Evolutionary conservation across 805 yeast genomes (phyloP).

Genomic region (Wickerhamomyces canadensis): DNA sequence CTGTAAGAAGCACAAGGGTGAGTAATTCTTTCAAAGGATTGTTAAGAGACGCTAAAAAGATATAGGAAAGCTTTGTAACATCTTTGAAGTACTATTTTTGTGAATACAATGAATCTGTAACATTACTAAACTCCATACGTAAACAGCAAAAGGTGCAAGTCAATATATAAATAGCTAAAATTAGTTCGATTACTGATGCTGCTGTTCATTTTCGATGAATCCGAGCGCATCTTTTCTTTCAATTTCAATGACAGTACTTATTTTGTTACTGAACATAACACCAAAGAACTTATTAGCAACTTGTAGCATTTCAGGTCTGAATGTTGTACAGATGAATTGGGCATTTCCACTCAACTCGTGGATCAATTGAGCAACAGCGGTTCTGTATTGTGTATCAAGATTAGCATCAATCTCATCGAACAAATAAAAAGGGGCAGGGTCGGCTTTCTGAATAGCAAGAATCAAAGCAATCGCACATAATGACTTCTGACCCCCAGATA

Average conservation of each 20-base stretch:
- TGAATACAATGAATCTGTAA: too few relatives aligned
- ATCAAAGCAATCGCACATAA: slow-evolving; percentile 94
- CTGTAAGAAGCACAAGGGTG: slow-evolving; percentile 20
- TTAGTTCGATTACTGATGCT: slow-evolving; percentile 17
- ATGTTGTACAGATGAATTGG: slow-evolving; percentile 95
- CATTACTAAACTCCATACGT: too few relatives aligned
- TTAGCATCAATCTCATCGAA: slow-evolving; percentile 98
- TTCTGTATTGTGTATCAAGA: slow-evolving; percentile 85
- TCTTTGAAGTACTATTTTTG: too few relatives aligned
- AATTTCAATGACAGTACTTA: slow-evolving; percentile 72
- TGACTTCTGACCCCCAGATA: slow-evolving; percentile 96
- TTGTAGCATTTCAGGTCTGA: slow-evolving; percentile 86
- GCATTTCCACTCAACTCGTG: slow-evolving; percentile 59
- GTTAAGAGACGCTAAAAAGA: slow-evolving; percentile 37
- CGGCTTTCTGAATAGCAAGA: slow-evolving; percentile 89
- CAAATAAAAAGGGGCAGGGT: slow-evolving; percentile 94
- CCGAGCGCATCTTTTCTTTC: slow-evolving; percentile 66
- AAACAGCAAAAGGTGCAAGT: slow-evolving; percentile 3
- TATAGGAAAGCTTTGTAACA: not conserved
- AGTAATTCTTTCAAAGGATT: slow-evolving; percentile 45
- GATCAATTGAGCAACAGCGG: slow-evolving; percentile 77
- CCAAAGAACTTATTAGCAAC: slow-evolving; percentile 87
- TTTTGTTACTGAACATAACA: slow-evolving; percentile 76
- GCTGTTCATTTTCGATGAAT: slow-evolving; percentile 71
- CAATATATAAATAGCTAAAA: too few relatives aligned